phyloP scores from a whole-genome alignment of 176 grass and related monocot genomes.

The Juncus effusus region DNA sequence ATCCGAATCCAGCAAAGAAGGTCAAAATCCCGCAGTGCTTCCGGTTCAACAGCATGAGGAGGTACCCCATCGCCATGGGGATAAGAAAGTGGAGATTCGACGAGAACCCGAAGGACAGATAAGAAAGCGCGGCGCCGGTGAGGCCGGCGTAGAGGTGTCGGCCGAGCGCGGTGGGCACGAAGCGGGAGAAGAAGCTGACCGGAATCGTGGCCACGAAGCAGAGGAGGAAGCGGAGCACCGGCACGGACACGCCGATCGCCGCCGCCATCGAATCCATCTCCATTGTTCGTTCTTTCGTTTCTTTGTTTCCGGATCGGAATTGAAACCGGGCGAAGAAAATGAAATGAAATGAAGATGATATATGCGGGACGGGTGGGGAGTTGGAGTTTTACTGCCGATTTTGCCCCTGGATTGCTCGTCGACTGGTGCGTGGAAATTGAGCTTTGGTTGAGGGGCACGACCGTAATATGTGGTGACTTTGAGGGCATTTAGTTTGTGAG shows the following conservation, averaged over 20 bases:
- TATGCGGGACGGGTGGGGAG: not conserved
- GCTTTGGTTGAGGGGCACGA: too few relatives aligned
- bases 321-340: not conserved
- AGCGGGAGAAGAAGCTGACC: slow-evolving; percentile 65
- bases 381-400: not conserved
- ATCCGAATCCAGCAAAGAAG: slow-evolving; percentile 86
- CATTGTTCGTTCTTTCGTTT: slow-evolving; percentile 32
- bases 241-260: slow-evolving; percentile 85
- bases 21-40: slow-evolving; percentile 62
- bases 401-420: not conserved
- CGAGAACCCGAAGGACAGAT: slow-evolving; percentile 73
- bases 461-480: too few relatives aligned
- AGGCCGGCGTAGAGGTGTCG: slow-evolving; percentile 83
- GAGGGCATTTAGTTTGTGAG: too few relatives aligned
- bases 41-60: slow-evolving; percentile 69
- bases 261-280: slow-evolving; percentile 80
- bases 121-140: slow-evolving; percentile 72
- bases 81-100: slow-evolving; percentile 92
- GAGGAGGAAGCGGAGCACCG: slow-evolving; percentile 89
- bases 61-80: slow-evolving; percentile 76
- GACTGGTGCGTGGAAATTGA: too few relatives aligned
- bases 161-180: slow-evolving; percentile 46
- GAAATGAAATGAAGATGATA: not conserved
- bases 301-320: not conserved
- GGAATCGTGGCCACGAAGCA: slow-evolving; percentile 96